A percentile compares a stretch with the other conserved stretches of the same genome.
Conservation (phyloP, 495 filamentous ascomycete species). For the Letharia columbiana region DNA sequence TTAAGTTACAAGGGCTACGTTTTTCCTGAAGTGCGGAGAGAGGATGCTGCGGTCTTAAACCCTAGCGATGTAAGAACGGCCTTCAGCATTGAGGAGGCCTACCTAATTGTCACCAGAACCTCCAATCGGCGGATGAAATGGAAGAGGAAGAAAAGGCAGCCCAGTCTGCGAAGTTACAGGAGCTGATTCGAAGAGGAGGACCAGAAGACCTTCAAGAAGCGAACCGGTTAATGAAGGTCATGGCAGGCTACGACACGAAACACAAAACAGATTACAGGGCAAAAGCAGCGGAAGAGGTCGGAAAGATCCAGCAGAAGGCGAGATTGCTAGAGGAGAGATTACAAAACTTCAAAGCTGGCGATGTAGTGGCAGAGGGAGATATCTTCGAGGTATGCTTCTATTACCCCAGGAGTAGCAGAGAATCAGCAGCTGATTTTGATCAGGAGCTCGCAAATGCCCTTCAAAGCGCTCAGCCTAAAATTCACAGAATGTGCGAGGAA, state of each 20-base stretch:
- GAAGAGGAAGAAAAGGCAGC: constrained; percentile 92
- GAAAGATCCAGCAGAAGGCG: constrained; percentile 87
- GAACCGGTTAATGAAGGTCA: constrained; percentile 95
- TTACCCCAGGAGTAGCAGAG: neutral
- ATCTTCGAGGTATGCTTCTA: constrained; percentile 66
- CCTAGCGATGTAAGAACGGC: constrained; percentile 76
- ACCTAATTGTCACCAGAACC: constrained; percentile 53
- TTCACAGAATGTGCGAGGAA: constrained; percentile 98
- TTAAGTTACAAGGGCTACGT: constrained; percentile 93
- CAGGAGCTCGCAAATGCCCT: constrained; percentile 85
- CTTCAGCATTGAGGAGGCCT: neutral
- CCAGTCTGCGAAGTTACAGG: constrained; percentile 93
- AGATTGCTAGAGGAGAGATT: constrained; percentile 87
- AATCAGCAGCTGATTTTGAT: constrained; percentile 6
- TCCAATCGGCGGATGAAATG: constrained; percentile 97
- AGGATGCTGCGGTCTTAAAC: constrained; percentile 95
- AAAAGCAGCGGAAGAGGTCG: constrained; percentile 91
- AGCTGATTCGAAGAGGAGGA: constrained; percentile 84
- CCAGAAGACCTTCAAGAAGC: constrained; percentile 93
- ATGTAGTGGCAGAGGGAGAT: constrained; percentile 78
- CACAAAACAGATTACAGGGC: constrained; percentile 96
- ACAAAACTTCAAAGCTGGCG: constrained; percentile 71
- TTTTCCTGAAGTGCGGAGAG: constrained; percentile 82
- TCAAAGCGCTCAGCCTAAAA: constrained; percentile 93
- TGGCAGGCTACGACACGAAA: constrained; percentile 92